Evolutionary conservation across 768 basidiomycete species (phyloP).

Genomic region (Boletus speciosus): DNA sequence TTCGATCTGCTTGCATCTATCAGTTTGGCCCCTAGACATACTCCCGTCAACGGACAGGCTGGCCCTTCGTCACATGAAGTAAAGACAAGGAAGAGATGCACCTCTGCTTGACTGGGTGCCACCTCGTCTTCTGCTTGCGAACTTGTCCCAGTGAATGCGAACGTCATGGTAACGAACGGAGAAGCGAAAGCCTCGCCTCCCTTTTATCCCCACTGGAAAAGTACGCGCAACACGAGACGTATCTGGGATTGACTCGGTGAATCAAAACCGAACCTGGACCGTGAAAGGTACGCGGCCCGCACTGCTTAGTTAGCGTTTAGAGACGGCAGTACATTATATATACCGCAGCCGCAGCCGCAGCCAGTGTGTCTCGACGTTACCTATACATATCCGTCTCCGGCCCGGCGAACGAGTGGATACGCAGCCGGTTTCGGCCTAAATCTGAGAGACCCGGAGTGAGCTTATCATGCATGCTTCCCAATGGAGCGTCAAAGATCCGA

Average conservation of each 20-base stretch:
- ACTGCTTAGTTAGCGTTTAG: too few species aligned
- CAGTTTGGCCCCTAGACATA: not conserved
- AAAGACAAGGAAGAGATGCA: not conserved
- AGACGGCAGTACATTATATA: not conserved
- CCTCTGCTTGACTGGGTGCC: slow-evolving; percentile 13
- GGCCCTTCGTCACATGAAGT: not conserved
- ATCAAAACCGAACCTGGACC: not conserved
- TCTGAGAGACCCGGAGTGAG: too few species aligned
- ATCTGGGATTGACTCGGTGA: not conserved
- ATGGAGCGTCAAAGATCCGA: not conserved
- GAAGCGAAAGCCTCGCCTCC: not conserved
- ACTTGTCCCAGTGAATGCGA: not conserved
- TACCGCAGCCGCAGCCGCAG: not conserved
- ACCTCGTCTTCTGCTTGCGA: not conserved
- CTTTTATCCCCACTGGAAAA: slow-evolving; percentile 5
- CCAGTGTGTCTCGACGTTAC: too few species aligned
- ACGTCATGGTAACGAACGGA: slow-evolving; percentile 1
- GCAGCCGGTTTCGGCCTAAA: too few species aligned
- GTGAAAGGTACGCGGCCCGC: not conserved
- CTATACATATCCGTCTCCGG: not conserved
- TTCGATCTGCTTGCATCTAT: slow-evolving; percentile 16
- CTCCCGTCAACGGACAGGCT: not conserved
- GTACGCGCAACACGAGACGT: not conserved
- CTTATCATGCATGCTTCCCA: not conserved
- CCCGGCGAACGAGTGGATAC: not conserved